Evolutionary conservation across 768 basidiomycete species (phyloP), one percentile per base, ranked within the genome.

Genomic region (Podaxis rugospora): DNA sequence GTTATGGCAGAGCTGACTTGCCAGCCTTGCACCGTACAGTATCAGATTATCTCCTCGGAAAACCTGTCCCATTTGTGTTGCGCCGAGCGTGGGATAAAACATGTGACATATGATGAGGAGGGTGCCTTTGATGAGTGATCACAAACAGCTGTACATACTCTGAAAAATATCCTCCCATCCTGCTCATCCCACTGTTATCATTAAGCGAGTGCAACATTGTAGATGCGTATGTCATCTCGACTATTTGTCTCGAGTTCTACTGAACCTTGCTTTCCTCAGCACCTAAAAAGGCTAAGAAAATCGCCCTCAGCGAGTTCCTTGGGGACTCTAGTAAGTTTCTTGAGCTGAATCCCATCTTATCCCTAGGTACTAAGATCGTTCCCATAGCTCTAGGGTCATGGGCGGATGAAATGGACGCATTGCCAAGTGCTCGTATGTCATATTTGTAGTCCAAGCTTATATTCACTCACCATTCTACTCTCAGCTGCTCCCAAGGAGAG

Each of bases 321-420:
- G 92, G 87, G 49, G 93, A 97, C 75, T 81, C 72, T 67, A 72
- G 96, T 96, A 67, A 72, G 93, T 77, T 55, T 62, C 64, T 14
- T 54, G 59, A 44, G 14, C 18, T 44, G 42, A 44, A 21, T 57
- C 61, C 42, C 67, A 67, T 68, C 57, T 57, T 62, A 57, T 32
- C 32, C 51, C 50, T 63, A 62, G 64, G 44, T 54, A 59, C 53
- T 58, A 54, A 64, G 51, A 67, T 59, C 64, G 23, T 64, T 68
- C 52, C 59, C 55, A 55, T 53, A 94, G 93, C 87, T 56, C 77
- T 92, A 55, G 96, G 94, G 69, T 95, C 93, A 70, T 99, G 97
- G 97, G 97, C 97, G 5, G 97, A 98, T 72, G 97, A 98, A 75
- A 95, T 98, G 93, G 95, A 97, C 66, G 68, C 82, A 32, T 83